These are phyloP conservation scores for Phaeotremella skinneri DNA, from an alignment of 768 basidiomycete genomes.

Conservation along the genomic window DNA sequence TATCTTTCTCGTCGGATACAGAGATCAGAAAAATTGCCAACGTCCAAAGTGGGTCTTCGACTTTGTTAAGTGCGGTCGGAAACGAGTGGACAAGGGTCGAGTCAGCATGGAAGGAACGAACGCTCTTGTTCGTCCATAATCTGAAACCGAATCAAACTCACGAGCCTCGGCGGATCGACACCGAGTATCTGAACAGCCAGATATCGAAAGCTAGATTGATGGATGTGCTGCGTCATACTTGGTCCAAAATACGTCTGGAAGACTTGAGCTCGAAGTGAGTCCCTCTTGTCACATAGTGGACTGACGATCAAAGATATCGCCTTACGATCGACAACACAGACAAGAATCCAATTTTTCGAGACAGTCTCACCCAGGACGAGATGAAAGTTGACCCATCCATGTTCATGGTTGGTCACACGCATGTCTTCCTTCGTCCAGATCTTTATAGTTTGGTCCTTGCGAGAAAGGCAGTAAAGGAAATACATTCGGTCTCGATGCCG, in stretches of 20 bases:
- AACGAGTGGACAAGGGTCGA: not conserved
- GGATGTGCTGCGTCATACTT: not conserved
- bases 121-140: not conserved
- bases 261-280: not conserved
- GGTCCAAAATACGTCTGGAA: not conserved
- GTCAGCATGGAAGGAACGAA: not conserved
- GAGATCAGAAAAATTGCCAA: not conserved
- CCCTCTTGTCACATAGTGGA: not conserved
- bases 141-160: not conserved
- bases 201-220: slow-evolving; percentile 1
- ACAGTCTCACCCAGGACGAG: not conserved
- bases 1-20: not conserved
- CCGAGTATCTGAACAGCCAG: not conserved
- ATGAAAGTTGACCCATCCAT: not conserved
- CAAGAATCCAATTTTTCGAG: not conserved
- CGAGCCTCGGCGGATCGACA: not conserved
- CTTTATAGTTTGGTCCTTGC: too few relatives aligned
- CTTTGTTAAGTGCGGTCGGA: not conserved
- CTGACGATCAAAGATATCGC: not conserved
- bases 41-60: not conserved
- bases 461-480: too few relatives aligned
- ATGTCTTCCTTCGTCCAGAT: too few relatives aligned
- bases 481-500: too few relatives aligned
- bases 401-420: not conserved
- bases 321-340: not conserved